Base-by-base conservation (phyloP, 257 asterid genomes). In the Lithospermum erythrorhizon region DNA sequence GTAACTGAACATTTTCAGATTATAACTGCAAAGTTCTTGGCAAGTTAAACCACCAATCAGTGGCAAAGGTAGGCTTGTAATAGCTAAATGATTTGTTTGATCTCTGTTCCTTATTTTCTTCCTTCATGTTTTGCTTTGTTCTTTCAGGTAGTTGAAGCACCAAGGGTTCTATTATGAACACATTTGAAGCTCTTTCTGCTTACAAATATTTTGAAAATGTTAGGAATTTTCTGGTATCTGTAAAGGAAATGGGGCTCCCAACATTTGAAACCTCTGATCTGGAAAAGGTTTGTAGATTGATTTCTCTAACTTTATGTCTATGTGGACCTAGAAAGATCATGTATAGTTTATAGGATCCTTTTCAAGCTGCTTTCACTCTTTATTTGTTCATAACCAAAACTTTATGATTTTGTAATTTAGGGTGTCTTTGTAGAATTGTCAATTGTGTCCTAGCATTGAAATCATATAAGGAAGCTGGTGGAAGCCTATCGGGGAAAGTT, bases 1-100 rank as follows among this genome's bases (percentile, higher is more conserved):
- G n/a, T n/a, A n/a, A n/a, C n/a, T 1, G 96, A 95, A 13, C 79
- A 88, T 96, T 96, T 62, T 91, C 98, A 51, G 98, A 88, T 82
- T 57, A 79, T 91, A 57, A 94, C 88, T 64, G 98, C 88, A 88
- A 76, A 76, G 96, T 72, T 58, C 84, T 91, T 52, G 88, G 88
- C 84, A 88, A 84, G 72, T 72, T 91, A 63, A 84, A 80, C 58
- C 89, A 94, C 18, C 95, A 89, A 49, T 71, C 95, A 60, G 77
- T 91, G 35, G 81, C 82, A 57, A 86, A 91, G 78, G 98, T 91
- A 81, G 54, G 87, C 21, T 22, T 18, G 32, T 23, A 32, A 14
- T 30, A 19, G 17, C 59, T 41, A 47, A 13, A 10, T 68, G 23
- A 13, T 61, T 21, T 15, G 62, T 54, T 54, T 21, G 27, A 21